phyloP scores from a whole-genome alignment of 2,329 filamentous ascomycete genomes.

The Ceratocystiopsis sp. region DNA sequence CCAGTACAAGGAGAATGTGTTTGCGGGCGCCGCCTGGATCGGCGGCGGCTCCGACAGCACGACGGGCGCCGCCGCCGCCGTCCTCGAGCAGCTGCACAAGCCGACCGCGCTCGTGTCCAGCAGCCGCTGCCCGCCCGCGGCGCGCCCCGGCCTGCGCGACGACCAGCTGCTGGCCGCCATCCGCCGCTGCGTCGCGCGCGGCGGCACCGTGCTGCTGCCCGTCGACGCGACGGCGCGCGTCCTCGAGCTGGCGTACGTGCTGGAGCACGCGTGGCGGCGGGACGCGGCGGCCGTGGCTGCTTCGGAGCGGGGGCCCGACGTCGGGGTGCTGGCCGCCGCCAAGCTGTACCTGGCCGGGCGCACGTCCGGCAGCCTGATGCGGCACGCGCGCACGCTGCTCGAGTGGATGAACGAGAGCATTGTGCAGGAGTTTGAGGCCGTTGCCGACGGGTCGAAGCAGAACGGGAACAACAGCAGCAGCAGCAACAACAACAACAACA shows the following conservation, averaged over 20 bases:
- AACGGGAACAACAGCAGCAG: slow-evolving; percentile 27
- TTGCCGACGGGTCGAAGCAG: slow-evolving; percentile 32
- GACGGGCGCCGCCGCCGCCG: slow-evolving; percentile 57
- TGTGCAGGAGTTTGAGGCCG: slow-evolving; percentile 74
- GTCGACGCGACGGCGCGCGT: slow-evolving; percentile 92
- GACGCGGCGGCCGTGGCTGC: slow-evolving; percentile 32
- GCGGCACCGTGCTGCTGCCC: slow-evolving; percentile 83
- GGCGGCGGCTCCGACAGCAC: no score
- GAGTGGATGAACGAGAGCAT: slow-evolving; percentile 99
- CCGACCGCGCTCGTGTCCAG: slow-evolving; percentile 91
- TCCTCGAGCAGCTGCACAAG: slow-evolving; percentile 83
- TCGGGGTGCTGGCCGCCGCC: slow-evolving; percentile 29
- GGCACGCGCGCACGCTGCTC: slow-evolving; percentile 84
- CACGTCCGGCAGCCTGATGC: slow-evolving; percentile 75
- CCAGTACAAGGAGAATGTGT: slow-evolving; percentile 87
- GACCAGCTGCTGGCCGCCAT: slow-evolving; percentile 73
- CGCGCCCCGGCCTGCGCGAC: slow-evolving; percentile 67
- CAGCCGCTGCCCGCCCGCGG: slow-evolving; percentile 53
- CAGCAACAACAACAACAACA: slow-evolving; percentile 24
- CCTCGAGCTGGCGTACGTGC: slow-evolving; percentile 74
- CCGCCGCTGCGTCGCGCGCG: slow-evolving; percentile 57
- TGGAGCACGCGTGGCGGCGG: slow-evolving; percentile 80
- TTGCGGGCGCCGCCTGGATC: slow-evolving; percentile 85
- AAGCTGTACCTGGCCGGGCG: slow-evolving; percentile 71
- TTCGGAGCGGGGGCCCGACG: slow-evolving; percentile 13